These are phyloP conservation scores for Phragmites australis DNA, from an alignment of 176 grass and related monocot species.

Conservation along the genomic window DNA sequence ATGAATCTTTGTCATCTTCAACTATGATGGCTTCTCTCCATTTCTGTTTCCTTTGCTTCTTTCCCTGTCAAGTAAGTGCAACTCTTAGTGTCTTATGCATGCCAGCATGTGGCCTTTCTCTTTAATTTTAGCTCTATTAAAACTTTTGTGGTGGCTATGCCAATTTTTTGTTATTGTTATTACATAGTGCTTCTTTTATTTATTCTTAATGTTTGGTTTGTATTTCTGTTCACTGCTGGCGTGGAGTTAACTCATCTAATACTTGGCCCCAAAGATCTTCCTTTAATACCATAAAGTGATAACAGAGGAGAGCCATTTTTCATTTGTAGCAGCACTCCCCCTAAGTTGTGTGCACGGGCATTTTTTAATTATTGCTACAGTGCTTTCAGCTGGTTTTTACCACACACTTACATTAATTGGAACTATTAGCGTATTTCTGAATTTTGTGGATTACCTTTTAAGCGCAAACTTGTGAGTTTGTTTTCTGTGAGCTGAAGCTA, in stretches of 20 bases:
- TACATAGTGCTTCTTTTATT: slow-evolving; percentile 11
- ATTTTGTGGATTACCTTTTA: neutral
- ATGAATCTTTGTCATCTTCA: neutral
- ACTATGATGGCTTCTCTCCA: neutral
- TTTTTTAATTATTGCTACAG: slow-evolving; percentile 19
- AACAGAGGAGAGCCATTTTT: too few relatives aligned
- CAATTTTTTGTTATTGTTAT: neutral
- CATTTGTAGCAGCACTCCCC: too few relatives aligned
- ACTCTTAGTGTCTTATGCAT: neutral
- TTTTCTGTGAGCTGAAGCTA: slow-evolving; percentile 28
- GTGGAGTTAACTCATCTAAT: slow-evolving; percentile 1
- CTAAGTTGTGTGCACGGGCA: too few relatives aligned
- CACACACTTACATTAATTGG: neutral
- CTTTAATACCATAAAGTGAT: neutral
- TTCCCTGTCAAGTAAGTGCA: neutral
- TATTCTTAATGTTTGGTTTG: neutral
- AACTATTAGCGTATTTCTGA: too few relatives aligned
- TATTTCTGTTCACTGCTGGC: neutral
- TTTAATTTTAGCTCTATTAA: neutral
- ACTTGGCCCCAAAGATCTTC: slow-evolving; percentile 1
- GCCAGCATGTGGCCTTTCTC: neutral
- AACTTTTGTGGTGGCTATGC: neutral
- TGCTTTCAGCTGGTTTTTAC: slow-evolving; percentile 26
- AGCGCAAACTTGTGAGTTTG: slow-evolving; percentile 9
- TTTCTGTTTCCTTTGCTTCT: neutral